Conservation (phyloP, 805 yeast species). For the Wickerhamiella musiphila region DNA sequence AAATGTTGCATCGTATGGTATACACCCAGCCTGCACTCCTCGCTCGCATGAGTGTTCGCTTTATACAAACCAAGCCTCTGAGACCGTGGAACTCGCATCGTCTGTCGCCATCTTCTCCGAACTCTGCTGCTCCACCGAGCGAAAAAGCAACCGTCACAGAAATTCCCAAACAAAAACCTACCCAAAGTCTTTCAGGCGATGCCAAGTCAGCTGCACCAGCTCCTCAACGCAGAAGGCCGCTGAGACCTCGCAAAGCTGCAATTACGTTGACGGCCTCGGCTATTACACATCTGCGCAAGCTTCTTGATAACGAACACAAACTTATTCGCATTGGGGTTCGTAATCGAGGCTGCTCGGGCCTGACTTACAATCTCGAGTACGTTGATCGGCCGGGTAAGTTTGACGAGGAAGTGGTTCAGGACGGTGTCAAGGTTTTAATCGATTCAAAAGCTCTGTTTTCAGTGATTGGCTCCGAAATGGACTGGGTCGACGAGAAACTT, state of each 20-base stretch:
- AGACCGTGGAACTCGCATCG: slow-evolving; percentile 17
- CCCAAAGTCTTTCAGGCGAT: slow-evolving; percentile 6
- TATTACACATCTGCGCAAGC: slow-evolving; percentile 43
- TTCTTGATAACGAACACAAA: slow-evolving; percentile 64
- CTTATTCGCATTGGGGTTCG: slow-evolving; percentile 84
- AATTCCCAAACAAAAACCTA: neutral
- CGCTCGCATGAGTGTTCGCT: neutral
- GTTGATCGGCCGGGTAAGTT: slow-evolving; percentile 84
- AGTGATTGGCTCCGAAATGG: slow-evolving; percentile 96
- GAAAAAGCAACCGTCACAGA: neutral
- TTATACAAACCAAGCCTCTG: slow-evolving; percentile 10
- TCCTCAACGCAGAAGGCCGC: slow-evolving; percentile 30
- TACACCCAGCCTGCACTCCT: neutral
- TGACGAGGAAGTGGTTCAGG: slow-evolving; percentile 82
- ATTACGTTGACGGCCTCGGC: slow-evolving; percentile 70
- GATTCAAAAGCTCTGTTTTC: slow-evolving; percentile 93
- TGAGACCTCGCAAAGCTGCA: slow-evolving; percentile 80
- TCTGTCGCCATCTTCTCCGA: slow-evolving; percentile 5
- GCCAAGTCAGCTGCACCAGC: slow-evolving; percentile 13
- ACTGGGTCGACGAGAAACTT: slow-evolving; percentile 89
- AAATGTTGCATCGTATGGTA: too few relatives aligned
- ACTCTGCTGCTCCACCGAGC: slow-evolving; percentile 1
- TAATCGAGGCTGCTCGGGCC: slow-evolving; percentile 93
- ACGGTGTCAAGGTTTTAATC: slow-evolving; percentile 78
- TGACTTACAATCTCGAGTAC: slow-evolving; percentile 80